phyloP scores from a whole-genome alignment of 1,284 basidiomycete genomes.

The Puccinia sorghi region DNA sequence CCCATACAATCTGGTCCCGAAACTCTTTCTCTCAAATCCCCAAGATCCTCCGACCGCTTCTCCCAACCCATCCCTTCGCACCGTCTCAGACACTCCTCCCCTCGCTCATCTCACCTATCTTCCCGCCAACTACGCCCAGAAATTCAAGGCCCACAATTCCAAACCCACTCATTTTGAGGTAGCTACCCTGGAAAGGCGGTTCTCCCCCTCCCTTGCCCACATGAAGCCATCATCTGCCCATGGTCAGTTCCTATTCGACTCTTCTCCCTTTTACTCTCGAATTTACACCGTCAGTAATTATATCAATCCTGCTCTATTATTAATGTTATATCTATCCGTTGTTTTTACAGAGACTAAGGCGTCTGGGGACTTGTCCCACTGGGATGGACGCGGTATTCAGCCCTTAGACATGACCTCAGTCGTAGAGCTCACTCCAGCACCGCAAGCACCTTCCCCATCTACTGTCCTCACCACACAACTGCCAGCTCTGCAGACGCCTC shows the following conservation, averaged over 20 bases:
- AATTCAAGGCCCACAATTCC: background rate
- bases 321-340: too few relatives aligned
- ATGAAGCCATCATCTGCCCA: background rate
- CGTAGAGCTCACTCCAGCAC: background rate
- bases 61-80: background rate
- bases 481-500: background rate
- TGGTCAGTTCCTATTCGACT: background rate
- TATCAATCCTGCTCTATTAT: too few relatives aligned
- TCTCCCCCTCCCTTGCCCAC: background rate
- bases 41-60: background rate
- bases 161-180: background rate
- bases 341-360: background rate
- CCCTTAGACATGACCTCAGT: background rate
- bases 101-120: constrained; percentile 1
- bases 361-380: background rate
- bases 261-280: background rate
- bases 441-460: background rate
- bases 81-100: background rate
- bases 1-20: background rate
- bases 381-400: background rate
- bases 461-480: background rate
- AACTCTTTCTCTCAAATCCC: background rate
- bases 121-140: background rate
- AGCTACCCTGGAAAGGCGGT: background rate
- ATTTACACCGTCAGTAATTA: background rate